Conservation (phyloP, 352 stramenopile genomes). For the Halophytophthora polymorphica region DNA sequence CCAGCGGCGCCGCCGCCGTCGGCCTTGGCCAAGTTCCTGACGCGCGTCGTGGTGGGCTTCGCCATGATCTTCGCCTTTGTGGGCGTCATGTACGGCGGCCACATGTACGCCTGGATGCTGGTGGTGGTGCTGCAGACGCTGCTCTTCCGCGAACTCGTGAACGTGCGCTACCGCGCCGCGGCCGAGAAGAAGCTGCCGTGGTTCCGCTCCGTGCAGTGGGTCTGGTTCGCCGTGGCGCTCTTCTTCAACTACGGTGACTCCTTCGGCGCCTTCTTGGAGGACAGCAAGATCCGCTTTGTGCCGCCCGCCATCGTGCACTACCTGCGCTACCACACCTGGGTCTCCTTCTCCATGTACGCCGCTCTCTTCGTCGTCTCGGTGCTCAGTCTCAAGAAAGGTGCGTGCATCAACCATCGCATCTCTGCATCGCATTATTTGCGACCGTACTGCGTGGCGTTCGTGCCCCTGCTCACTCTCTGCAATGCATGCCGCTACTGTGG, state of each 20-base stretch:
- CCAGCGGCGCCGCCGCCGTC: conserved; percentile 13
- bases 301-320: conserved; percentile 81
- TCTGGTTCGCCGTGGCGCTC: conserved; percentile 96
- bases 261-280: conserved; percentile 82
- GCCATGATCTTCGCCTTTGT: conserved; percentile 74
- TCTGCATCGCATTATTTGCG: background rate
- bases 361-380: conserved; percentile 96
- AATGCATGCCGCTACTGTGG: background rate
- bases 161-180: conserved; percentile 93
- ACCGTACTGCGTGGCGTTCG: background rate
- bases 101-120: conserved; percentile 82
- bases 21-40: conserved; percentile 64
- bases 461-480: too few relatives aligned
- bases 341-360: conserved; percentile 95
- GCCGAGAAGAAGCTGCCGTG: conserved; percentile 96
- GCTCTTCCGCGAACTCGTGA: conserved; percentile 97
- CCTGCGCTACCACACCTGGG: conserved; percentile 87
- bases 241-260: conserved; percentile 95
- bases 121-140: conserved; percentile 87
- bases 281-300: conserved; percentile 80
- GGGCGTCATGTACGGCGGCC: conserved; percentile 73
- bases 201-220: conserved; percentile 96
- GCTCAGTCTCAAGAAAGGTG: conserved; percentile 90
- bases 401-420: conserved; percentile 4
- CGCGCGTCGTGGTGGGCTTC: conserved; percentile 68